Evolutionary conservation across 2,329 filamentous ascomycete genomes (phyloP), one percentile per base, ranked within the genome.

Genomic region (Geoglossum cookeanum): DNA sequence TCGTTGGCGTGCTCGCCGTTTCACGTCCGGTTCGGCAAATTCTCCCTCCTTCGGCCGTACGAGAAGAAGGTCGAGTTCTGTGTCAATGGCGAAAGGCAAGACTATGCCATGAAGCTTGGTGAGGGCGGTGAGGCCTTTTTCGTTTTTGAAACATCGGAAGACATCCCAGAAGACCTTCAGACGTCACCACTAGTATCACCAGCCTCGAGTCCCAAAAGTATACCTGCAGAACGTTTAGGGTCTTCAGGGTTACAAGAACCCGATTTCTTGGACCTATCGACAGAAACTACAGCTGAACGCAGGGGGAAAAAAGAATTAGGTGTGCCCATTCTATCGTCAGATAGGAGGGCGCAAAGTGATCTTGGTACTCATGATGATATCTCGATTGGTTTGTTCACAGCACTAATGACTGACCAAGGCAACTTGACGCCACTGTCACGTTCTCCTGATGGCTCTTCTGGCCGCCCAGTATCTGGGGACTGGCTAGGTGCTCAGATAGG

Each of bases 41-140:
- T 97, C 74, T 95, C 91, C 59, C 78, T 98, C 44, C 74, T 98
- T 65, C 85, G 92, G 27, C 92, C 92, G 0, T 96, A 84, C 59
- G 92, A 98, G 71, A 98, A 98, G 74, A 98, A 97, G 79, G 92
- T 98, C 66, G 90, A 97, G 71, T 98, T 98, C 73, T 80, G 79
- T 64, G 90, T 98, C 77, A 98, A 98, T 75, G 85, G 87, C 65
- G 73, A 79, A 60, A 94, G 92, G 71, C 89, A 95, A 69, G 78
- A 92, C 63, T 96, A 94, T 74, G 83, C 92, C 52, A 98, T 98
- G 92, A 98, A 98, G 73, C 78, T 98, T 22, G 92, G 92, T 49
- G 92, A 98, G 68, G 92, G 88, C 56, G 92, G 92, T 62, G 92
- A 98, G 73, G 92, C 92, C 30, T 98, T 98, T 73, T 98, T 98